Evolutionary conservation across 2,329 filamentous ascomycete genomes (phyloP), one percentile per base, ranked within the genome.

Genomic region (Colletotrichum chrysophilum): DNA sequence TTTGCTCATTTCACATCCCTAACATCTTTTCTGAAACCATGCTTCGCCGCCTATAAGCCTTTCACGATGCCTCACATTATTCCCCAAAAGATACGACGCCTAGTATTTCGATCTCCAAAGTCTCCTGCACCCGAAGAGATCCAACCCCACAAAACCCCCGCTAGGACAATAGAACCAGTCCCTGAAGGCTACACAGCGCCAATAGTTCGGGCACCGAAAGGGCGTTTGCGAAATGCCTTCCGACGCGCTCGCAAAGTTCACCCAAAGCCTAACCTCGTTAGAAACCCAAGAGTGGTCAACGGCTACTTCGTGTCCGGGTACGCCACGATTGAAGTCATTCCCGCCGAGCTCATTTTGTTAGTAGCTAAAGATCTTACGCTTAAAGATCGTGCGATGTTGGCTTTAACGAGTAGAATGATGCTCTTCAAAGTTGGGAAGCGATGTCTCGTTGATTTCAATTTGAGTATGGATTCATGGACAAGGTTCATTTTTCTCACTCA

Each of bases 281-380:
- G 7, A 12, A 52, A 7, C n/a, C 43, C 43, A 4, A 52, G n/a
- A 21, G n/a, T 52, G 7, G n/a, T 52, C 10, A 52, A 52, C 2
- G n/a, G 43, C 0, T 52, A 52, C 43, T 13, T 21, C 10, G 1
- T 52, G 6, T 52, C 43, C 3, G 43, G 43, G n/a, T 52, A 52
- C n/a, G 43, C 43, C 18, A 52, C 43, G n/a, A 52, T 52, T 0
- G 43, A 52, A 52, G 1, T 48, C 38, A 48, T 48, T 48, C 38
- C 38, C 1, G 38, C 5, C 38, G 38, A 48, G 38, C 38, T 48
- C 38, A n/a, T n/a, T 12, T 0, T 48, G 0, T 48, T 48, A 3
- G 0, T n/a, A 0, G 0, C 38, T 0, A 48, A 48, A 48, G 0
- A 1, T 43, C 18, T 43, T 4, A 0, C 38, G 5, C 0, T 43